Base-by-base conservation (phyloP, 2,329 filamentous ascomycete genomes). In the Cladosporium sp. region DNA sequence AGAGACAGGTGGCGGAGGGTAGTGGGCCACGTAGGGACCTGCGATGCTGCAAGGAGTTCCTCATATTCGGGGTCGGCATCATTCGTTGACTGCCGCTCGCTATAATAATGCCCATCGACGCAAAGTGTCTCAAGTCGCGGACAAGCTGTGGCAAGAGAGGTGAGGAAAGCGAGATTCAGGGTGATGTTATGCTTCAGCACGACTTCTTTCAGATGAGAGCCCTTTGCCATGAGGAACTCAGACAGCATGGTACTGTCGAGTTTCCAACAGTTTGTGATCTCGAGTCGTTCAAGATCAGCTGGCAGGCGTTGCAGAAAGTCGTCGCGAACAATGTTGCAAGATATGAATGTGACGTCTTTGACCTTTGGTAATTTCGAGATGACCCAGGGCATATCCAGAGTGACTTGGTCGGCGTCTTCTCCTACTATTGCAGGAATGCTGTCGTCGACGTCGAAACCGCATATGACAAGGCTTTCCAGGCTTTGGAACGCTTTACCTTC, bases 21-120 rank as follows among this genome's bases (percentile, higher is more conserved):
- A 4, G 78, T 69, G 1, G 93, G 92, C 93, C 93, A 97, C 0
- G 80, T 83, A 0, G 93, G 92, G 4, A 87, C 73, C 61, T 95
- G 83, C 17, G 79, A 76, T 10, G 79, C 75, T 32, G 66, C 69
- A 17, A 96, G 75, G 1, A 92, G 79, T 19, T 82, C 76, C 0
- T 88, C 83, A 67, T 92, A 96, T 49, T 85, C 78, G 0, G 91
- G 90, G 58, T 90, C 85, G 1, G 86, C 84, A 66, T 94, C 89
- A 49, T 84, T 83, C 62, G 86, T 84, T 48, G 81, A 83, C 53
- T 81, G 78, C 58, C 90, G 84, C 39, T 85, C 82, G 62, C 86
- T 88, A 72, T 85, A 92, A 67, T 91, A 94, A 13, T 84, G 86
- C 52, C 95, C 76, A 64, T 96, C 90, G 80, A 96, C 87, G 49